Evolutionary conservation across 495 filamentous ascomycete species (phyloP).

Genomic region (Penicillium egyptiacum): DNA sequence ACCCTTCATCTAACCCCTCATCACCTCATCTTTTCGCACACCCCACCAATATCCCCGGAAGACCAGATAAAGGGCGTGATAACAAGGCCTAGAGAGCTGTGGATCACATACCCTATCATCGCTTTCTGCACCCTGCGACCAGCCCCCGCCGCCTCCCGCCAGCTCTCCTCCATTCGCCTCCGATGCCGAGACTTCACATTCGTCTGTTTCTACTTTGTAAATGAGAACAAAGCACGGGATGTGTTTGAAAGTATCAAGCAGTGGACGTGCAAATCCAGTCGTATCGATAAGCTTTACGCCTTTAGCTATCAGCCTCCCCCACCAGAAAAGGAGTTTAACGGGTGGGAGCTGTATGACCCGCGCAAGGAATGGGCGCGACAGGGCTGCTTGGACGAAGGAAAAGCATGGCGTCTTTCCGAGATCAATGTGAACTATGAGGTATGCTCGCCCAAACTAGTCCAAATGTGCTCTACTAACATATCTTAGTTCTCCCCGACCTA

Average conservation of each 20-base stretch:
- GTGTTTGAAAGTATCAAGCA: slow-evolving; percentile 85
- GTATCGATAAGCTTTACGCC: slow-evolving; percentile 87
- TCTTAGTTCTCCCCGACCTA: slow-evolving; percentile 91
- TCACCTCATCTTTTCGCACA: slow-evolving; percentile 63
- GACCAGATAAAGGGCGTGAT: slow-evolving; percentile 33
- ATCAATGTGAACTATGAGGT: slow-evolving; percentile 85
- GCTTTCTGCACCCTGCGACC: slow-evolving; percentile 69
- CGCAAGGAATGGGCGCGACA: slow-evolving; percentile 76
- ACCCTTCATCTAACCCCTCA: slow-evolving; percentile 65
- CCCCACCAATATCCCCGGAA: slow-evolving; percentile 39
- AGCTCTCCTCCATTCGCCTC: slow-evolving; percentile 80
- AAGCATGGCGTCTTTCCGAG: slow-evolving; percentile 85
- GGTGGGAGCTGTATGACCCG: slow-evolving; percentile 88
- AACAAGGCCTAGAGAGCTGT: slow-evolving; percentile 68
- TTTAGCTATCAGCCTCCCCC: slow-evolving; percentile 77
- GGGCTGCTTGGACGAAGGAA: slow-evolving; percentile 74
- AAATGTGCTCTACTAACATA: slow-evolving; percentile 21
- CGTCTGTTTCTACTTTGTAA: slow-evolving; percentile 81
- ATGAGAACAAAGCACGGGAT: slow-evolving; percentile 73
- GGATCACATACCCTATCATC: slow-evolving; percentile 94
- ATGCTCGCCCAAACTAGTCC: slow-evolving; percentile 17
- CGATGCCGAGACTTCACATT: slow-evolving; percentile 92
- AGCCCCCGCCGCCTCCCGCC: slow-evolving; percentile 65
- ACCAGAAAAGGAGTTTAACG: slow-evolving; percentile 73
- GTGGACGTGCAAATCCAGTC: slow-evolving; percentile 78